Percentiles rank a stretch among this genome's conserved stretches.
Evolutionary conservation across 2,329 filamentous ascomycete genomes (phyloP).

Genomic region (Trichoderma arundinaceum): DNA sequence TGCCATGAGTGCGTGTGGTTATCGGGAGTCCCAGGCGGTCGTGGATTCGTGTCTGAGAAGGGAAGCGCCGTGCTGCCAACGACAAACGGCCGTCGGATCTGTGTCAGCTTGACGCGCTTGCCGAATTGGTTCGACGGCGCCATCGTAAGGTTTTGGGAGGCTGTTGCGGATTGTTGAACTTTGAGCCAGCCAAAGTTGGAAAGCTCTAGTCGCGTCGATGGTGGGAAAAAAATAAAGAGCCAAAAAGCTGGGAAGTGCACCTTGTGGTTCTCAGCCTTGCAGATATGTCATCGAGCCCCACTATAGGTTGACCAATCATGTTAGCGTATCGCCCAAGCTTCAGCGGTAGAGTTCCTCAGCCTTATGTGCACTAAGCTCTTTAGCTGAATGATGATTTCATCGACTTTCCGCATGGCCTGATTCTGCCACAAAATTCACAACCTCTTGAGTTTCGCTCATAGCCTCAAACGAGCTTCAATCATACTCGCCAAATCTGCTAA

Average conservation of each 20-base stretch:
- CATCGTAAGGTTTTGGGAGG: constrained; percentile 43
- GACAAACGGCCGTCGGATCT: constrained; percentile 70
- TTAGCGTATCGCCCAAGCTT: constrained; percentile 9
- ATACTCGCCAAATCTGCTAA: neutral
- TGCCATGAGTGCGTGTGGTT: constrained; percentile 98
- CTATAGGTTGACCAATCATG: neutral
- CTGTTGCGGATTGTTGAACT: neutral
- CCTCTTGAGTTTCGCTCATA: neutral
- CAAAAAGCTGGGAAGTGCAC: constrained; percentile 12
- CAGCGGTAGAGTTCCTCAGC: constrained; percentile 17
- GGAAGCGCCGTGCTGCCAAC: constrained; percentile 81
- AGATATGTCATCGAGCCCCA: constrained; percentile 26
- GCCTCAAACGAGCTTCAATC: neutral
- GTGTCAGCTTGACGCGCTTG: constrained; percentile 69
- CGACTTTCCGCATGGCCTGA: constrained; percentile 24
- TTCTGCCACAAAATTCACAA: neutral
- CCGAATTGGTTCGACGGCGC: constrained; percentile 63
- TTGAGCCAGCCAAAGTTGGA: neutral
- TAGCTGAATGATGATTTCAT: constrained; percentile 36
- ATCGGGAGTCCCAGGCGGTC: constrained; percentile 75
- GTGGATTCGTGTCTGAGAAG: constrained; percentile 80
- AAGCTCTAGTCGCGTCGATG: neutral
- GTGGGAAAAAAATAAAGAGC: constrained; percentile 9
- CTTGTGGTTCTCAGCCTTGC: constrained; percentile 28
- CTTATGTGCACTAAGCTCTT: constrained; percentile 27